Evolutionary conservation across 352 stramenopile species (phyloP), one percentile per base, ranked within the genome.

Genomic region (Phytophthora rubi): DNA sequence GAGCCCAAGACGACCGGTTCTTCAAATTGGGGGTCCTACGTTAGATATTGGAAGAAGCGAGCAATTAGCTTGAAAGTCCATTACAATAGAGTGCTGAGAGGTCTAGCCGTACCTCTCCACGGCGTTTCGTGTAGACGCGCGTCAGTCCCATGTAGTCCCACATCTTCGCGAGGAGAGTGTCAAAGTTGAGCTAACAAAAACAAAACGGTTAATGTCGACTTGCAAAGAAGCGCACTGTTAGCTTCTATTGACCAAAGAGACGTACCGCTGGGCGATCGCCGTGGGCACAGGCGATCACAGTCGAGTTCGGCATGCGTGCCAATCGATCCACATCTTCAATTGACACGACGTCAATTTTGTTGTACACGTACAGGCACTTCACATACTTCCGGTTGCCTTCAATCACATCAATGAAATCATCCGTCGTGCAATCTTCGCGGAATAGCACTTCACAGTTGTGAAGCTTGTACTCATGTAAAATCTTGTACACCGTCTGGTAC

Each of bases 361-460:
- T 99, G 93, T 99, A 99, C 66, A 99, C 94, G 79, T 99, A 99
- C 52, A 99, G 76, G 71, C 90, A 99, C 88, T 98, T 98, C 65
- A 99, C 98, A 86, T 99, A 99, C 75, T 99, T 98, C 57, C 95
- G 92, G 79, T 99, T 99, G 59, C 97, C 98, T 82, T 99, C 91
- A 61, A 99, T 96, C 28, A 99, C 95, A 86, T 99, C 98, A 64
- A 99, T 99, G 35, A 99, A 77, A 71, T 99, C 94, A 80, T 99
- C 98, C 6, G 98, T 95, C 21, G 89, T 96, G 68, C 97, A 96
- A 65, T 99, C 97, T 82, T 99, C 97, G 63, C 98, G 90, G 67
- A 99, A 98, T 18, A 99, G 80, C 33, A 99, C 82, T 67, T 99
- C 97, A 55, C 95, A 98, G 79, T 98, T 99, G 76, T 98, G 95